These are phyloP conservation scores for Hypoxylon fuscum DNA, from an alignment of 495 filamentous ascomycete genomes.

Conservation along the genomic window DNA sequence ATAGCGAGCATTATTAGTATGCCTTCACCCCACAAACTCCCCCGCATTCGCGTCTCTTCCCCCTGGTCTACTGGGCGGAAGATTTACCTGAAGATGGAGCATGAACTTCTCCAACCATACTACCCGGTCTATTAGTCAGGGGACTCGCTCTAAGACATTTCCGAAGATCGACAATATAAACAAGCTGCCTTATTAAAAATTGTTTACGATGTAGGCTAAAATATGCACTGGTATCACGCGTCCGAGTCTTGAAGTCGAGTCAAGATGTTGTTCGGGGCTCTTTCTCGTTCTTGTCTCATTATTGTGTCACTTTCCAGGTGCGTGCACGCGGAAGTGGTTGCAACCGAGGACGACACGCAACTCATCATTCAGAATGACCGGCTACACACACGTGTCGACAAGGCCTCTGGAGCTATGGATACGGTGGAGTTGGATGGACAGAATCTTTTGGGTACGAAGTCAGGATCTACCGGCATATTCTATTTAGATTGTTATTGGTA, in stretches of 20 bases:
- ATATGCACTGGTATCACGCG: constrained; percentile 33
- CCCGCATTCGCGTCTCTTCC: constrained; percentile 32
- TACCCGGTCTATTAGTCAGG: constrained; percentile 11
- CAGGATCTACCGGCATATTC: constrained; percentile 40
- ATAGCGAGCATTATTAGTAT: too few species aligned
- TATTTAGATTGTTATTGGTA: constrained; percentile 47
- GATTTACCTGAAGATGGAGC: constrained; percentile 31
- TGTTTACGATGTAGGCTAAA: constrained; percentile 32
- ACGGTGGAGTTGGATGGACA: constrained; percentile 57
- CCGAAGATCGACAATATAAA: constrained; percentile 42
- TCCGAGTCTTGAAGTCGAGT: constrained; percentile 23
- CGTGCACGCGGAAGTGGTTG: constrained; percentile 35
- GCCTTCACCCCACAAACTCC: constrained; percentile 39
- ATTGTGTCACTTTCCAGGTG: constrained; percentile 22
- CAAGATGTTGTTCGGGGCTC: constrained; percentile 27
- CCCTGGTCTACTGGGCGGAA: constrained; percentile 34
- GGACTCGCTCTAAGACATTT: constrained; percentile 28
- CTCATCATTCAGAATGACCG: constrained; percentile 59
- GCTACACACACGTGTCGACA: constrained; percentile 57
- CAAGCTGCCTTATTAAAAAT: constrained; percentile 32
- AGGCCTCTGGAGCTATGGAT: constrained; percentile 55
- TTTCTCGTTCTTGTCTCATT: constrained; percentile 27
- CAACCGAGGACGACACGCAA: constrained; percentile 34
- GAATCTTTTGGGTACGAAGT: constrained; percentile 53
- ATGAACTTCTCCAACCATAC: constrained; percentile 8